Base-by-base conservation (phyloP, 2,329 filamentous ascomycete genomes). In the Coniochaeta sp. region DNA sequence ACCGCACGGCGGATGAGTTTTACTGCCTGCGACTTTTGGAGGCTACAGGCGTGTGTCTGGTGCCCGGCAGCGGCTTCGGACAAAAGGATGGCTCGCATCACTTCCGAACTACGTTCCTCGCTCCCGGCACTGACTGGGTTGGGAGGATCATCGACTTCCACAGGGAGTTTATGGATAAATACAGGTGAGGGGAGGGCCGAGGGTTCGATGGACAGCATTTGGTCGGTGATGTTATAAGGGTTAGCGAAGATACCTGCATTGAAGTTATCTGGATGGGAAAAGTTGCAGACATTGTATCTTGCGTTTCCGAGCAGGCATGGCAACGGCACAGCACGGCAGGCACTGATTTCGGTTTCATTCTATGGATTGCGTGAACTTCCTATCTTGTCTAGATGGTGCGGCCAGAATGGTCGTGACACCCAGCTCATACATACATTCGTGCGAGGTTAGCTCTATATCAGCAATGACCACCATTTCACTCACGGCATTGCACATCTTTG, bases 61-160 rank as follows among this genome's bases (percentile, higher is more conserved):
- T 99, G 2, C 89, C 95, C 1, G 95, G 95, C 52, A 89, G 86
- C 61, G 95, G 95, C 0, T 99, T 99, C 71, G 95, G 95, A 6
- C 95, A 99, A 80, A 93, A 89, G 77, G 89, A 95, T 69, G 89
- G 88, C 68, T 95, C 90, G 0, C 80, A 95, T 70, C 95, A 99
- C 79, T 96, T 99, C 83, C 83, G 95, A 64, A 99, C 95, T 4
- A 99, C 95, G 0, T 99, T 99, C 82, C 79, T 99, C 44, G 93
- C 95, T 0, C 95, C 95, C 0, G 95, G 95, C 16, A 98, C 93
- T 1, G 93, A 96, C 68, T 99, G 95, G 95, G 88, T 96, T 7
- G 86, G 88, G 57, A 83, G 88, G 66, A 91, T 98, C 67, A 85
- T 89, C 67, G 89, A 91, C 76, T 99, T 99, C 78, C 95, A 99